Evolutionary conservation across 2,329 filamentous ascomycete species (phyloP).

Genomic region (Keithomyces neogunnii): DNA sequence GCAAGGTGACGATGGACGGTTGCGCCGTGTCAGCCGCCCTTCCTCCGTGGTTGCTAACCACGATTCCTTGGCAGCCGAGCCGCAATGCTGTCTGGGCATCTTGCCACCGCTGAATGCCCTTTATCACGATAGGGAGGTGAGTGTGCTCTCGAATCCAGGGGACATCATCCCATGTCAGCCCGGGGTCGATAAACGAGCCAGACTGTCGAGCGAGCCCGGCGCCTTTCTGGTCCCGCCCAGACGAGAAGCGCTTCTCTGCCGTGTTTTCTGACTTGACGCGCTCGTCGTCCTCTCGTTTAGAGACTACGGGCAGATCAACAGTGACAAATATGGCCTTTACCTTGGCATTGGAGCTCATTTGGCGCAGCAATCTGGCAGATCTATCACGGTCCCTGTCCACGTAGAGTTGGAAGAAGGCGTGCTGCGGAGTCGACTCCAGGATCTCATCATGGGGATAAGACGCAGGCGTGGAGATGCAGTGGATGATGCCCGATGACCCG

Average conservation of each 20-base stretch:
- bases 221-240: slow-evolving; percentile 44
- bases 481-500: slow-evolving; percentile 35
- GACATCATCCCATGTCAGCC: slow-evolving; percentile 56
- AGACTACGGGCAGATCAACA: slow-evolving; percentile 47
- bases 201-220: slow-evolving; percentile 46
- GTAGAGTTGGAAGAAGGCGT: slow-evolving; percentile 51
- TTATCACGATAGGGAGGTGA: slow-evolving; percentile 51
- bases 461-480: slow-evolving; percentile 54
- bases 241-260: slow-evolving; percentile 25
- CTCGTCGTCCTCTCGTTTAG: slow-evolving; percentile 43
- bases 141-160: slow-evolving; percentile 45
- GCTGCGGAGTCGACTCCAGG: slow-evolving; percentile 14
- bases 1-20: slow-evolving; percentile 47
- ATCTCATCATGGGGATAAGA: slow-evolving; percentile 50
- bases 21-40: slow-evolving; percentile 42
- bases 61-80: slow-evolving; percentile 55
- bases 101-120: slow-evolving; percentile 59
- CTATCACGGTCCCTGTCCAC: slow-evolving; percentile 47
- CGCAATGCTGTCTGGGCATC: slow-evolving; percentile 55
- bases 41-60: slow-evolving; percentile 65
- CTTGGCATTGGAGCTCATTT: slow-evolving; percentile 33
- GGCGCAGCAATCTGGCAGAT: slow-evolving; percentile 38
- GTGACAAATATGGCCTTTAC: slow-evolving; percentile 49
- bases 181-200: slow-evolving; percentile 48
- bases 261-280: slow-evolving; percentile 31